Conservation (phyloP, 257 asterid genomes). For the Przewalskia tangutica region DNA sequence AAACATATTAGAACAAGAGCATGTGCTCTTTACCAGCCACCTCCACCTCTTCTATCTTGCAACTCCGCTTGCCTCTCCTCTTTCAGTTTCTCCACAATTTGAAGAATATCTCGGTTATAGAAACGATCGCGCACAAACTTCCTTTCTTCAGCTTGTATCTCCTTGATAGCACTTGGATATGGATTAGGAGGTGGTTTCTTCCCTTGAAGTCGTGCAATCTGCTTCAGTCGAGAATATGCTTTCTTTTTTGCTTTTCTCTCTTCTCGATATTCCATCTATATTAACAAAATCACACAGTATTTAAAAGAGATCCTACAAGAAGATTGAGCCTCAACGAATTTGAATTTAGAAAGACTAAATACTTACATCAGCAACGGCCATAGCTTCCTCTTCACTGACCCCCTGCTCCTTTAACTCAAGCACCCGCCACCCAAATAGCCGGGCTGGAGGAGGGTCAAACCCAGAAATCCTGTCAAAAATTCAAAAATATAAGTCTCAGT, state of each 20-base stretch:
- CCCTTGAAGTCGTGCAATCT: constrained; percentile 62
- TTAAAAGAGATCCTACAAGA: not conserved
- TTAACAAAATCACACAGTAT: not conserved
- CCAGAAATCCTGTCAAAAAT: constrained; percentile 44
- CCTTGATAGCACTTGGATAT: constrained; percentile 60
- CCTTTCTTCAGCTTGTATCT: constrained; percentile 76
- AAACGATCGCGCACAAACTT: constrained; percentile 54
- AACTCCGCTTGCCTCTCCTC: constrained; percentile 31
- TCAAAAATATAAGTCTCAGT: not conserved
- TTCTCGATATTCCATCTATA: constrained; percentile 58
- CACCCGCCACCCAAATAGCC: constrained; percentile 71
- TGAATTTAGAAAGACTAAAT: not conserved
- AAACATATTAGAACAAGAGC: not conserved
- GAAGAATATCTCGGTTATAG: constrained; percentile 24
- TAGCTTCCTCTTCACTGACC: constrained; percentile 45
- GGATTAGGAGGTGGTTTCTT: constrained; percentile 74
- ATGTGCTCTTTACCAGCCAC: not conserved
- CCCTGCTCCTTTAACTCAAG: constrained; percentile 86
- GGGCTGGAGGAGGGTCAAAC: constrained; percentile 75
- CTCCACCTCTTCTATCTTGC: constrained; percentile 33
- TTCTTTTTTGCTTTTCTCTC: constrained; percentile 53
- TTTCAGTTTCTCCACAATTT: constrained; percentile 31
- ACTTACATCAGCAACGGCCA: constrained; percentile 71
- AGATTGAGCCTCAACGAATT: not conserved
- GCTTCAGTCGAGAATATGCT: constrained; percentile 59